Evolutionary conservation across 108 stramenopile species (phyloP).

Genomic region (Chaetoceros muelleri): DNA sequence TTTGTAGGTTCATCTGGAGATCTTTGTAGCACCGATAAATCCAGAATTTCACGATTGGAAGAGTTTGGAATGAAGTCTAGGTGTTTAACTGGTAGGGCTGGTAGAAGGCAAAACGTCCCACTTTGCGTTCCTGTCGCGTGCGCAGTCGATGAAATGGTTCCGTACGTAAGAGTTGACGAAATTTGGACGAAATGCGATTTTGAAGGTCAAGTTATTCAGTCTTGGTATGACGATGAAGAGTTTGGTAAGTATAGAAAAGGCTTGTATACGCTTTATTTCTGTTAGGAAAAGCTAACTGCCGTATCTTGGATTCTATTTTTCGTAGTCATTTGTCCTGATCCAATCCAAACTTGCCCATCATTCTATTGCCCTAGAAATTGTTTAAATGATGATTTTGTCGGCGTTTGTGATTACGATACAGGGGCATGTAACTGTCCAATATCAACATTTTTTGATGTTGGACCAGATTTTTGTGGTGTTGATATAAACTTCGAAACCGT

Average conservation of each 20-base stretch:
- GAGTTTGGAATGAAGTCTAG: slow-evolving; percentile 51
- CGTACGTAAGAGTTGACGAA: slow-evolving; percentile 53
- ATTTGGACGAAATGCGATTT: slow-evolving; percentile 52
- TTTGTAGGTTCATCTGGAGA: slow-evolving; percentile 60
- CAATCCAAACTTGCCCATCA: slow-evolving; percentile 59
- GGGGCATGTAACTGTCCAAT: slow-evolving; percentile 59
- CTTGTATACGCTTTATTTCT: no score
- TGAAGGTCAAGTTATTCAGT: slow-evolving; percentile 40
- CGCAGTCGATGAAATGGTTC: slow-evolving; percentile 57
- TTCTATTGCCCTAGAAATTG: slow-evolving; percentile 76
- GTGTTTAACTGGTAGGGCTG: slow-evolving; percentile 49
- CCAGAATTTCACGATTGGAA: slow-evolving; percentile 26
- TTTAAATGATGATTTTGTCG: slow-evolving; percentile 36
- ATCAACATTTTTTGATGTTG: slow-evolving; percentile 1
- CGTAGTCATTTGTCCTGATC: slow-evolving; percentile 54
- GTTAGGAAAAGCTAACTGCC: no score
- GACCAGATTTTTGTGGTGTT: background rate
- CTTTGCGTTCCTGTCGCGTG: slow-evolving; percentile 75
- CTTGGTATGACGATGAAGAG: slow-evolving; percentile 37
- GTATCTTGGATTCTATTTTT: no score
- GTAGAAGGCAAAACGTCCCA: slow-evolving; percentile 25
- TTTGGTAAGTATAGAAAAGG: slow-evolving; percentile 8
- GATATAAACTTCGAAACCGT: slow-evolving; percentile 1
- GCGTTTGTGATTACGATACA: slow-evolving; percentile 49
- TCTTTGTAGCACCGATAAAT: slow-evolving; percentile 31